Conservation (phyloP, 352 stramenopile genomes). For the Phytopythium oedochilum region DNA sequence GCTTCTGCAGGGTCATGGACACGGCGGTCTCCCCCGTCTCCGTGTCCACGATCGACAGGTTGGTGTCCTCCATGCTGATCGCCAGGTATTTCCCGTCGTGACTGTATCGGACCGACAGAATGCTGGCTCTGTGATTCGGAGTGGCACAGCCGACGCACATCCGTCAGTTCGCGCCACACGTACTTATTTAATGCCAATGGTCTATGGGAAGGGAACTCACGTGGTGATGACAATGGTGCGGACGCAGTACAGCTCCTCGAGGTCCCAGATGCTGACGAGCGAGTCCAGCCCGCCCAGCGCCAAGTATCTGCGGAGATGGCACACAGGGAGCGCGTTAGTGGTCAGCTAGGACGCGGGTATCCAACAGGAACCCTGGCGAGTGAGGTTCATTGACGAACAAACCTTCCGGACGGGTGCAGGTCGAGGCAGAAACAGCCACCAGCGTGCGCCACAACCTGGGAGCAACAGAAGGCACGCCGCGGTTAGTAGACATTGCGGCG, state of each 20-base stretch:
- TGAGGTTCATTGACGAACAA: slow-evolving; percentile 1
- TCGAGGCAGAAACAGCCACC: slow-evolving; percentile 81
- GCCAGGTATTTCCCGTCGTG: slow-evolving; percentile 70
- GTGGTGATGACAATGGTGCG: slow-evolving; percentile 79
- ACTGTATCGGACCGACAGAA: slow-evolving; percentile 75
- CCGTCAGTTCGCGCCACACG: too few relatives aligned
- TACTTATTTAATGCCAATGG: too few relatives aligned
- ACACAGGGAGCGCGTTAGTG: background rate
- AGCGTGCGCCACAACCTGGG: slow-evolving; percentile 67
- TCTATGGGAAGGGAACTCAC: slow-evolving; percentile 25
- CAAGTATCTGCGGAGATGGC: slow-evolving; percentile 38
- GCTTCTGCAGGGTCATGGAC: slow-evolving; percentile 64
- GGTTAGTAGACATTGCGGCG: background rate
- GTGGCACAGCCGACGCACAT: too few relatives aligned
- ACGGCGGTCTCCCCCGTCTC: slow-evolving; percentile 54
- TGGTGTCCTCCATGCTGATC: slow-evolving; percentile 75
- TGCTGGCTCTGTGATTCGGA: slow-evolving; percentile 48
- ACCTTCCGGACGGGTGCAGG: slow-evolving; percentile 74
- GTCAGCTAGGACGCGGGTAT: too few relatives aligned
- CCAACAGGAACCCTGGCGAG: too few relatives aligned
- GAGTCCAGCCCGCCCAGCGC: slow-evolving; percentile 79
- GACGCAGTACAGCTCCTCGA: slow-evolving; percentile 83
- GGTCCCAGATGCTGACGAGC: slow-evolving; percentile 80
- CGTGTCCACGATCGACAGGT: slow-evolving; percentile 56
- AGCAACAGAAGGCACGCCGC: slow-evolving; percentile 3